These are phyloP conservation scores for Ceratocystis variospora DNA, from an alignment of 2,329 filamentous ascomycete genomes.

Conservation along the genomic window DNA sequence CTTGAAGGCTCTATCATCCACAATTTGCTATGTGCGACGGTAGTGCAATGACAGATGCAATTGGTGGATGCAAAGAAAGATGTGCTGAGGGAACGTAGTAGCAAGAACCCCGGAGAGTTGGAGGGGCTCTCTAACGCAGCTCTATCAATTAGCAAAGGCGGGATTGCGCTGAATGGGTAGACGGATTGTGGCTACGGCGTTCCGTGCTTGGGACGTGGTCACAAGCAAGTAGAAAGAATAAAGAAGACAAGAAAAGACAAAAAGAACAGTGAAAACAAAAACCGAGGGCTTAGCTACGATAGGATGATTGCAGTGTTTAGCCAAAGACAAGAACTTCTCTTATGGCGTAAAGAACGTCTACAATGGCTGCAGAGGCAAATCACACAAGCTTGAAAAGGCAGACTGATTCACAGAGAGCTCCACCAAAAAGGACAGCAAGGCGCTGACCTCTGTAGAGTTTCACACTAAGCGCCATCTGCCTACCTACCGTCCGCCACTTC, in stretches of 20 bases:
- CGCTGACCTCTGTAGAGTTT: neutral
- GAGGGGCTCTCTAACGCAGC: neutral
- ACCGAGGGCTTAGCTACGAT: neutral
- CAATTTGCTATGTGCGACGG: neutral
- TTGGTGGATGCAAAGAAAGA: neutral
- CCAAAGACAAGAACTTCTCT: neutral
- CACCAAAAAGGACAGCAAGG: conserved; percentile 14
- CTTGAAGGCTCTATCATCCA: neutral
- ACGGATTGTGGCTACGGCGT: too few species aligned
- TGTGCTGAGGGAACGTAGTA: neutral
- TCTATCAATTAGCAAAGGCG: neutral
- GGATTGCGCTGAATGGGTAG: neutral
- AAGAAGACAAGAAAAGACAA: neutral
- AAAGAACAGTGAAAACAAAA: neutral
- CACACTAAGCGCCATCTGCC: too few species aligned
- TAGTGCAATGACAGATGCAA: neutral
- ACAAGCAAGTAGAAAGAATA: neutral
- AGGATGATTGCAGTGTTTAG: neutral
- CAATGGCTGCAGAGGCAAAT: conserved; percentile 1
- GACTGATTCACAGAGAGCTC: neutral
- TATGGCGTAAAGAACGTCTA: neutral
- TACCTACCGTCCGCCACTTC: too few species aligned
- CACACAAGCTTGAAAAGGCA: neutral
- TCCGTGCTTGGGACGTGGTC: neutral
- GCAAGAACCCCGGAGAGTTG: neutral